phyloP scores from a whole-genome alignment of 257 asterid genomes.

The Linderniella brevidens region DNA sequence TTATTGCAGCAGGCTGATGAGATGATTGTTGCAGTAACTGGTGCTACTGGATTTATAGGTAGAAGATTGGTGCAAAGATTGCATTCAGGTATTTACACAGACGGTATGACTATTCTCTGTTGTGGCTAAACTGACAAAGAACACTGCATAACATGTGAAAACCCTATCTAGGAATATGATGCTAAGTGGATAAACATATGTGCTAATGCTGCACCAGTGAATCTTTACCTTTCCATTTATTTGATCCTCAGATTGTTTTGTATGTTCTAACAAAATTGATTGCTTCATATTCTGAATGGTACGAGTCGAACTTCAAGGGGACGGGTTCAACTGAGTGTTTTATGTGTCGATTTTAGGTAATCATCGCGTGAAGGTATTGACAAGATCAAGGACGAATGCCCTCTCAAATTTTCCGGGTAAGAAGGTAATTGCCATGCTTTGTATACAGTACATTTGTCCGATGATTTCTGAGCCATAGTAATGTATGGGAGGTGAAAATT shows the following conservation, averaged over 20 bases:
- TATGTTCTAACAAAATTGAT: too few species aligned
- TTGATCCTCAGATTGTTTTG: too few species aligned
- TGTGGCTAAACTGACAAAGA: conserved; percentile 4
- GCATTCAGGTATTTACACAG: conserved; percentile 30
- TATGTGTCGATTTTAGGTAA: conserved; percentile 26
- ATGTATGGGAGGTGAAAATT: too few species aligned
- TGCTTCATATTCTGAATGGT: too few species aligned
- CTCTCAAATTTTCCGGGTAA: conserved; percentile 80
- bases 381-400: conserved; percentile 71
- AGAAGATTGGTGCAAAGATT: conserved; percentile 81
- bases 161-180: background rate
- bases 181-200: too few species aligned
- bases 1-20: conserved; percentile 30
- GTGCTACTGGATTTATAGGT: conserved; percentile 94
- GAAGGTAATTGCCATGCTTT: conserved; percentile 45
- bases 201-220: too few species aligned
- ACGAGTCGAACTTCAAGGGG: too few species aligned
- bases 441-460: background rate
- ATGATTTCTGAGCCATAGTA: background rate
- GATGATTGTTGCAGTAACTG: conserved; percentile 78
- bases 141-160: background rate
- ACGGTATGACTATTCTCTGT: background rate
- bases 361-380: conserved; percentile 65
- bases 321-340: background rate
- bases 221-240: too few species aligned